Conservation (phyloP, 108 stramenopile genomes). For the Parietichytrium sp. region DNA sequence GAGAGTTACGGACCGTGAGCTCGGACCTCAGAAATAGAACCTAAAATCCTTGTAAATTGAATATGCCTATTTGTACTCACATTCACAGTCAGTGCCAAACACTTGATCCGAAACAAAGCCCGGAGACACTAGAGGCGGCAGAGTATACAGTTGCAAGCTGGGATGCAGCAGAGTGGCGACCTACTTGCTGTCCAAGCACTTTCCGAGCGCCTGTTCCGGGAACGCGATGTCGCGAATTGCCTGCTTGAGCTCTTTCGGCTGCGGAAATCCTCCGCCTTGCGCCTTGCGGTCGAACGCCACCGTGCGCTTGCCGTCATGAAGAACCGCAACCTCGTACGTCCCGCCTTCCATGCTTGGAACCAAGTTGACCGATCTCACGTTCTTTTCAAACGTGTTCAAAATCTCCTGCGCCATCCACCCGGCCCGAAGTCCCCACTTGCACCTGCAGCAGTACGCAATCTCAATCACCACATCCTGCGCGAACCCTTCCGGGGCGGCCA, state of each 20-base stretch:
- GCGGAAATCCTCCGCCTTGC: not conserved
- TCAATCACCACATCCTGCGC: too few species aligned
- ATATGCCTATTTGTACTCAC: too few species aligned
- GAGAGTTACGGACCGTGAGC: too few species aligned
- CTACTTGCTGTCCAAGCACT: conserved; percentile 2
- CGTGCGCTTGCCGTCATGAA: not conserved
- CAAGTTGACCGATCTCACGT: not conserved
- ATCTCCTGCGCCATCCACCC: conserved; percentile 32
- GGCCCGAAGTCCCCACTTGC: conserved; percentile 20
- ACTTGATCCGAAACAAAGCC: too few species aligned
- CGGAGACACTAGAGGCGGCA: too few species aligned
- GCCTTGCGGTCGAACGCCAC: not conserved
- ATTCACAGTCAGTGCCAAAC: too few species aligned
- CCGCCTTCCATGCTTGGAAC: conserved; percentile 32
- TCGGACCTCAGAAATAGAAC: too few species aligned
- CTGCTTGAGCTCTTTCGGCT: conserved; percentile 36
- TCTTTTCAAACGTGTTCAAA: not conserved
- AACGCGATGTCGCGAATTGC: not conserved
- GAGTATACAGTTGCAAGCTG: too few species aligned
- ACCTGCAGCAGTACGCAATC: conserved; percentile 6
- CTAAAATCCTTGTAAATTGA: too few species aligned
- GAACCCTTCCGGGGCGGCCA: too few species aligned
- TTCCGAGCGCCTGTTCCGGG: not conserved
- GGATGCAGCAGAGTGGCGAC: not conserved
- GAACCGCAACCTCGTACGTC: not conserved